Percentiles rank a stretch among this genome's conserved stretches.
phyloP scores from a whole-genome alignment of 1,284 basidiomycete species.

The Fistulina hepatica region DNA sequence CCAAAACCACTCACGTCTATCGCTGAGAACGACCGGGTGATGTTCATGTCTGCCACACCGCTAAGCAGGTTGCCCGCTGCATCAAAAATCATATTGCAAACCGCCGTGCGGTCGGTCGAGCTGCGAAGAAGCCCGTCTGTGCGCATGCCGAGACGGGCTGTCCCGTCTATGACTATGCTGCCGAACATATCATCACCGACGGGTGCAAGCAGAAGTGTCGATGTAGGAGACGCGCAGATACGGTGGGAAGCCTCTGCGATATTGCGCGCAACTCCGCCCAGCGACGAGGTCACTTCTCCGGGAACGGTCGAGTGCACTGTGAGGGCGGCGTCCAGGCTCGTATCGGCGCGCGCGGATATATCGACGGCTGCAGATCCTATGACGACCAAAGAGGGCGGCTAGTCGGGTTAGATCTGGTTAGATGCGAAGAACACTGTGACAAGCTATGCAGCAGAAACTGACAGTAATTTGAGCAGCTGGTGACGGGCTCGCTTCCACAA shows the following conservation, averaged over 20 bases:
- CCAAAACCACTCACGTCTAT: constrained; percentile 31
- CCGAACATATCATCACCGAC: constrained; percentile 66
- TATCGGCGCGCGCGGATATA: constrained; percentile 48
- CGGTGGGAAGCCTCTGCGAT: constrained; percentile 81
- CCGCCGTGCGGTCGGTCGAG: constrained; percentile 45
- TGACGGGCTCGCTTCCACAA: not conserved
- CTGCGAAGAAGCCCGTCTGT: constrained; percentile 62
- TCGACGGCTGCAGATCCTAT: constrained; percentile 84
- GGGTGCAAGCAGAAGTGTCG: constrained; percentile 49
- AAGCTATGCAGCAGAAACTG: too few species aligned
- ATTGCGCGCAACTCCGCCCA: constrained; percentile 92
- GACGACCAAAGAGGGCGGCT: constrained; percentile 39
- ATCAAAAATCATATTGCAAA: constrained; percentile 81
- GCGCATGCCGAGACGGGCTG: constrained; percentile 58
- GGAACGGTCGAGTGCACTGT: constrained; percentile 66
- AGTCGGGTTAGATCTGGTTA: not conserved
- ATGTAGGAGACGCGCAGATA: constrained; percentile 31
- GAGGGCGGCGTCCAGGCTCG: constrained; percentile 21
- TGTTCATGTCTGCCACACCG: constrained; percentile 89
- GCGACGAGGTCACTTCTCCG: constrained; percentile 60
- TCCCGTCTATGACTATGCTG: constrained; percentile 47
- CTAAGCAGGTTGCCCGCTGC: constrained; percentile 59
- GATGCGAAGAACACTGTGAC: not conserved
- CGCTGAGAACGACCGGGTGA: constrained; percentile 43
- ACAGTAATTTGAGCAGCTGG: not conserved